Percentiles rank a stretch among this genome's conserved stretches.
Evolutionary conservation across 2,329 filamentous ascomycete genomes (phyloP).

Genomic region (Monosporascus ibericus): DNA sequence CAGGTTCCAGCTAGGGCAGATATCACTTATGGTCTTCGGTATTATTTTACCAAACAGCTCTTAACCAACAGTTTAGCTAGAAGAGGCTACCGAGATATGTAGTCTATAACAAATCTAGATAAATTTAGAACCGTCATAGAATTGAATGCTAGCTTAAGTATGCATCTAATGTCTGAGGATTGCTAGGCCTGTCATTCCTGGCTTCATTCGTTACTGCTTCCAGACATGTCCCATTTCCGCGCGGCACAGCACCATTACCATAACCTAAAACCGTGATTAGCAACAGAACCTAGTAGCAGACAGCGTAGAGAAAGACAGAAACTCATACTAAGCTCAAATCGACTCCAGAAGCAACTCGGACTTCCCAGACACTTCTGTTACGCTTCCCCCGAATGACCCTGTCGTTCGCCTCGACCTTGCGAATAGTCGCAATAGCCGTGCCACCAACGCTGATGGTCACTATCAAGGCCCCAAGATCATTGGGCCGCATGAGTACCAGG

Average conservation of each 20-base stretch:
- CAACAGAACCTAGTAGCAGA: neutral
- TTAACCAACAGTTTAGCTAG: too few species aligned
- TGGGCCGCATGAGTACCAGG: slow-evolving; percentile 4
- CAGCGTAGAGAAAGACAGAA: neutral
- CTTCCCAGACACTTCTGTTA: slow-evolving; percentile 4
- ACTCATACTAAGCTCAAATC: slow-evolving; percentile 5
- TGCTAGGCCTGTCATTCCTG: too few species aligned
- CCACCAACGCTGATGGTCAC: neutral
- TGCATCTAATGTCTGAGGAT: too few species aligned
- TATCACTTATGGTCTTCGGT: too few species aligned
- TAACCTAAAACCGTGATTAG: neutral
- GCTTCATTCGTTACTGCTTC: neutral
- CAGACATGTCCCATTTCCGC: slow-evolving; percentile 6
- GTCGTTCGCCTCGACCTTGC: slow-evolving; percentile 3
- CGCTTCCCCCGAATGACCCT: neutral
- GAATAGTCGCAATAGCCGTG: slow-evolving; percentile 2
- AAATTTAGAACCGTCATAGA: too few species aligned
- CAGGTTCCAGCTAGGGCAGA: too few species aligned
- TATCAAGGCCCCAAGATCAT: neutral
- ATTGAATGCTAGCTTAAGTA: too few species aligned
- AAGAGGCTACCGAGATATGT: too few species aligned
- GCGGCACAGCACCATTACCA: slow-evolving; percentile 6
- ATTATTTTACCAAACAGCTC: too few species aligned
- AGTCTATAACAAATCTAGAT: too few species aligned
- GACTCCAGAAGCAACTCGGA: slow-evolving; percentile 4